Conservation (phyloP, 2,329 filamentous ascomycete species). For the Graphilbum ipis-grandicollis region DNA sequence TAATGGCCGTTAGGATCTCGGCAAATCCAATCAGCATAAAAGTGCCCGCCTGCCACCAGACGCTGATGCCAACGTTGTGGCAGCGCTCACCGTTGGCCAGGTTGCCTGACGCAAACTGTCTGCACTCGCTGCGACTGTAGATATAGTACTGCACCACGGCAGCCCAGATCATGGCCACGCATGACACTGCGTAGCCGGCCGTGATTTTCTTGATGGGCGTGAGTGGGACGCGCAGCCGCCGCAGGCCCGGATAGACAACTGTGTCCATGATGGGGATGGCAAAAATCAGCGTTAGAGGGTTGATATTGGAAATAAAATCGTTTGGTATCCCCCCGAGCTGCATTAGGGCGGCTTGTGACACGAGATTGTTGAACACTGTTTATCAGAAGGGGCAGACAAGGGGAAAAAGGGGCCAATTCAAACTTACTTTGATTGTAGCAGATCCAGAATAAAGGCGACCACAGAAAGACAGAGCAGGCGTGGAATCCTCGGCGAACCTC, state of each 20-base stretch:
- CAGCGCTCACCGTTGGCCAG: neutral
- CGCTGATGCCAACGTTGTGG: constrained; percentile 27
- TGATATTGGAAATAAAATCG: neutral
- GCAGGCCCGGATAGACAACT: constrained; percentile 48
- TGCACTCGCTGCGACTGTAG: constrained; percentile 46
- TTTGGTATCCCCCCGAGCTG: neutral
- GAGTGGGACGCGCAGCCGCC: constrained; percentile 44
- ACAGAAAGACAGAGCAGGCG: constrained; percentile 23
- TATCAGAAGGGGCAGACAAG: too few relatives aligned
- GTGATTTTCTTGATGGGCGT: constrained; percentile 60
- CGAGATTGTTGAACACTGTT: constrained; percentile 47
- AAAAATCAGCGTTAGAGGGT: neutral
- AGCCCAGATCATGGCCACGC: constrained; percentile 40
- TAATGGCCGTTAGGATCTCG: constrained; percentile 32
- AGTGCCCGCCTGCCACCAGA: constrained; percentile 39
- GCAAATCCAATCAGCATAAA: constrained; percentile 31
- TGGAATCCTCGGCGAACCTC: constrained; percentile 37
- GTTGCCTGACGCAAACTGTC: constrained; percentile 16
- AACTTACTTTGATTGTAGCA: neutral
- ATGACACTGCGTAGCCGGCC: constrained; percentile 47
- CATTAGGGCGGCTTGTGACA: constrained; percentile 14
- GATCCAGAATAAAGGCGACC: constrained; percentile 14
- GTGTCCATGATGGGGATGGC: constrained; percentile 24
- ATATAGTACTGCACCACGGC: constrained; percentile 40
- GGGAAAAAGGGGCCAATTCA: too few relatives aligned